Conservation (phyloP, 208 protist genomes). For the Leishmania tropica region DNA sequence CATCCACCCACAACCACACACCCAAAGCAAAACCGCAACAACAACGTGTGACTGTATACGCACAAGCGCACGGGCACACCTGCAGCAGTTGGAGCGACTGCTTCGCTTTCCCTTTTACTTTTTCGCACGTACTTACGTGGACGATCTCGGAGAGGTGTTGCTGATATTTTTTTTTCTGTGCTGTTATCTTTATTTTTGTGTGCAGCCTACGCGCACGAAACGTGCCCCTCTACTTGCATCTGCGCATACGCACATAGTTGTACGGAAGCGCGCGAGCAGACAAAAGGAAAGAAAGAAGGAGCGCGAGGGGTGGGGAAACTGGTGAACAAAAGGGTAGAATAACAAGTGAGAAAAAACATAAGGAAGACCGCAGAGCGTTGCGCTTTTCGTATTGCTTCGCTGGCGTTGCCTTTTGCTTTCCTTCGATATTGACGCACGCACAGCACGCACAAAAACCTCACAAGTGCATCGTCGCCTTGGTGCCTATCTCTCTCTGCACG, state of each 20-base stretch:
- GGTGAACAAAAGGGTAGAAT: too few relatives aligned
- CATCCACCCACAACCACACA: too few relatives aligned
- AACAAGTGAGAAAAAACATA: background rate
- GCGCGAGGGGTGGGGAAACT: too few relatives aligned
- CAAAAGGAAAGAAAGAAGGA: too few relatives aligned
- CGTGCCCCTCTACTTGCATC: too few relatives aligned
- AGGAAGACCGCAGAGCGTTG: background rate
- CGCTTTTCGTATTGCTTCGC: background rate
- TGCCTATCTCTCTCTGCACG: background rate
- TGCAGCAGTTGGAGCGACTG: background rate
- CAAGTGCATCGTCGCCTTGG: too few relatives aligned
- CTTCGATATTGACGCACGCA: background rate
- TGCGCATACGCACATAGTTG: too few relatives aligned
- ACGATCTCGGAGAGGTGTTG: too few relatives aligned
- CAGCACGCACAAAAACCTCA: too few relatives aligned
- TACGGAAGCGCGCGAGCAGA: background rate
- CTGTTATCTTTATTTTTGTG: too few relatives aligned
- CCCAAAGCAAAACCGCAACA: background rate
- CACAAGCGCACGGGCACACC: background rate
- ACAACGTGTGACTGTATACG: background rate
- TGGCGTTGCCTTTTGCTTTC: background rate
- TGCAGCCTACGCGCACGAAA: background rate
- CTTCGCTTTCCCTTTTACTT: background rate
- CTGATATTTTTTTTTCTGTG: too few relatives aligned
- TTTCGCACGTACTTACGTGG: too few relatives aligned